These are phyloP conservation scores for Gossypium herbaceum DNA, from an alignment of 345 rosid species.

Conservation along the genomic window DNA sequence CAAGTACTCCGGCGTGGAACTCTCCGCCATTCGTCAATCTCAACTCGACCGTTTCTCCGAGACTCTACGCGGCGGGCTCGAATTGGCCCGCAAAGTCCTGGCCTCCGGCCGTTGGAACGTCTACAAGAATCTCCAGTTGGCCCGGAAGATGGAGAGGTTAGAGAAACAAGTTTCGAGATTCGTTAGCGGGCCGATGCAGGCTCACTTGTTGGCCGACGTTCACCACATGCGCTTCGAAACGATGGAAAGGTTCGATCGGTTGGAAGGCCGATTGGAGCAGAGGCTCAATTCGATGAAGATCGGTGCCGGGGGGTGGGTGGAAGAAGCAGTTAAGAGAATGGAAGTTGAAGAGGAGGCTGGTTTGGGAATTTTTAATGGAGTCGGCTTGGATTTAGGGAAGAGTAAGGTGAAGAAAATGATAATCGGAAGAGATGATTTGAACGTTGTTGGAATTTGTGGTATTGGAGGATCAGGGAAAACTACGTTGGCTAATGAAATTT, in stretches of 20 bases:
- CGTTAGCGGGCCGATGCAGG: slow-evolving; percentile 36
- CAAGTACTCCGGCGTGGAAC: slow-evolving; percentile 75
- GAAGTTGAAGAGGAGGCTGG: slow-evolving; percentile 40
- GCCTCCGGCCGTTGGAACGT: slow-evolving; percentile 61
- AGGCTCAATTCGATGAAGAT: slow-evolving; percentile 57
- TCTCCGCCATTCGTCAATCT: slow-evolving; percentile 54
- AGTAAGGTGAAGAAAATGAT: slow-evolving; percentile 75
- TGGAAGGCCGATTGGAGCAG: slow-evolving; percentile 47
- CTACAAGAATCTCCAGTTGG: slow-evolving; percentile 40
- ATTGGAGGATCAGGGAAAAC: slow-evolving; percentile 94
- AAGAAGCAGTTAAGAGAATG: slow-evolving; percentile 45
- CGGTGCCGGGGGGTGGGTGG: slow-evolving; percentile 59
- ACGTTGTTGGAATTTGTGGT: slow-evolving; percentile 60
- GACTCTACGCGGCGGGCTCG: slow-evolving; percentile 39
- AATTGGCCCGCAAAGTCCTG: slow-evolving; percentile 44
- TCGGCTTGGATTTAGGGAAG: slow-evolving; percentile 64
- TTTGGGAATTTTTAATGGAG: slow-evolving; percentile 36
- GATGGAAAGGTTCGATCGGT: slow-evolving; percentile 47
- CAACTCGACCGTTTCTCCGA: slow-evolving; percentile 53
- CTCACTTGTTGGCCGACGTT: slow-evolving; percentile 61
- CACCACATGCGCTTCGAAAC: slow-evolving; percentile 43
- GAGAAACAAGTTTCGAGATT: slow-evolving; percentile 46
- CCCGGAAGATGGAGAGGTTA: slow-evolving; percentile 63
- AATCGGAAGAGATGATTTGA: slow-evolving; percentile 29
- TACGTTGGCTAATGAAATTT: slow-evolving; percentile 66